phyloP scores from a whole-genome alignment of 2,329 filamentous ascomycete species.

The Ramularia endophylla region DNA sequence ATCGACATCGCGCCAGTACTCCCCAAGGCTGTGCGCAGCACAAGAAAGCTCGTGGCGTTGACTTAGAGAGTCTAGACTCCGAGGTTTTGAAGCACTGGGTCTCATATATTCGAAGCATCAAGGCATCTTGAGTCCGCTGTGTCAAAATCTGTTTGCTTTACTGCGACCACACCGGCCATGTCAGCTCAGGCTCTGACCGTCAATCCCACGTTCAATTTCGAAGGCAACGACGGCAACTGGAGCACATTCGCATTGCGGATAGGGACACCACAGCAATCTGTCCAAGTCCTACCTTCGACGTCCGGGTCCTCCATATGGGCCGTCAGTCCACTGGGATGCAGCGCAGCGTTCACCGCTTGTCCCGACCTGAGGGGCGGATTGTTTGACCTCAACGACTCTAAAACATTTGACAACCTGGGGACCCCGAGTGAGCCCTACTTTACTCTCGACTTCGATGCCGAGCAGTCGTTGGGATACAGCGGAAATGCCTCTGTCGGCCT shows the following conservation, averaged over 20 bases:
- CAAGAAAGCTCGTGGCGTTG: no score
- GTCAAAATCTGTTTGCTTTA: no score
- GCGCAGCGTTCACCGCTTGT: background rate
- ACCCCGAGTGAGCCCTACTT: no score
- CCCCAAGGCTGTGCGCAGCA: no score
- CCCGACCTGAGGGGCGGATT: background rate
- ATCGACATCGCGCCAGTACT: no score
- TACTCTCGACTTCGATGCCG: background rate
- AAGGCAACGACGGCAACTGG: conserved; percentile 3
- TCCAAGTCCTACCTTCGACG: conserved; percentile 2
- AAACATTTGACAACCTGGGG: background rate
- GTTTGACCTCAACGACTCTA: background rate
- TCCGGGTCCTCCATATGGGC: conserved; percentile 4
- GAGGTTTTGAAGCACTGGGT: no score
- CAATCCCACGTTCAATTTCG: no score
- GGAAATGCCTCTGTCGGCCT: background rate
- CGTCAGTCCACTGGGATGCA: background rate
- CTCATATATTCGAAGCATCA: no score
- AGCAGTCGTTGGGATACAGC: background rate
- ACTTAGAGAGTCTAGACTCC: no score
- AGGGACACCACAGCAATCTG: conserved; percentile 8
- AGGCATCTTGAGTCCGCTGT: no score
- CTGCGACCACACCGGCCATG: no score
- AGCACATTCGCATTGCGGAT: conserved; percentile 1
- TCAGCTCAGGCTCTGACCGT: no score